These are phyloP conservation scores for Auriculariales sp. DNA, from an alignment of 768 basidiomycete species.

Conservation along the genomic window DNA sequence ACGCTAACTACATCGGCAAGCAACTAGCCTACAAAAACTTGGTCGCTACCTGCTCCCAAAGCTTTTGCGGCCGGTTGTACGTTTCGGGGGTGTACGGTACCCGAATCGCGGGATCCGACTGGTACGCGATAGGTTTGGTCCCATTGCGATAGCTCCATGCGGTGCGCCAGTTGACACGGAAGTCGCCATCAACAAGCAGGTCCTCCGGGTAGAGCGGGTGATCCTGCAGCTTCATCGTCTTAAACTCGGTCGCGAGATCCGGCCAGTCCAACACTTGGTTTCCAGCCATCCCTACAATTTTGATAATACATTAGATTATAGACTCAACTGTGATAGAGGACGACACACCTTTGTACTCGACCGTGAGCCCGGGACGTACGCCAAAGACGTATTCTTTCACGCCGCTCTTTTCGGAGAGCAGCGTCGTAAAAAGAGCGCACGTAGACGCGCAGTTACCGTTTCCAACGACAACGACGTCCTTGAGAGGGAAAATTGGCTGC, in stretches of 20 bases:
- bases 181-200: conserved; percentile 21
- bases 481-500: conserved; percentile 32
- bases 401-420: conserved; percentile 42
- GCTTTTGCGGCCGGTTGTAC: conserved; percentile 46
- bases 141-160: conserved; percentile 31
- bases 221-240: conserved; percentile 11
- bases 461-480: conserved; percentile 16
- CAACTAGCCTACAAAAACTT: no score
- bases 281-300: conserved; percentile 34
- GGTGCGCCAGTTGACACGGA: conserved; percentile 37
- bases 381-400: conserved; percentile 43
- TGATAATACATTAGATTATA: background rate
- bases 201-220: conserved; percentile 8
- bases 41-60: no score
- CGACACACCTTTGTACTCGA: conserved; percentile 22
- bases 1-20: no score
- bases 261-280: conserved; percentile 50
- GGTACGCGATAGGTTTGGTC: conserved; percentile 12
- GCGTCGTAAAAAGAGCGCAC: conserved; percentile 46
- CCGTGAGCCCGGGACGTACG: conserved; percentile 33
- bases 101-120: conserved; percentile 23
- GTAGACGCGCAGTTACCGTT: conserved; percentile 37
- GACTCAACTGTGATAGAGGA: background rate
- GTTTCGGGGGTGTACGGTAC: conserved; percentile 48
- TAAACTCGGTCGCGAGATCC: conserved; percentile 45